phyloP scores from a whole-genome alignment of 352 stramenopile species.

The Phytophthora cryptogea region DNA sequence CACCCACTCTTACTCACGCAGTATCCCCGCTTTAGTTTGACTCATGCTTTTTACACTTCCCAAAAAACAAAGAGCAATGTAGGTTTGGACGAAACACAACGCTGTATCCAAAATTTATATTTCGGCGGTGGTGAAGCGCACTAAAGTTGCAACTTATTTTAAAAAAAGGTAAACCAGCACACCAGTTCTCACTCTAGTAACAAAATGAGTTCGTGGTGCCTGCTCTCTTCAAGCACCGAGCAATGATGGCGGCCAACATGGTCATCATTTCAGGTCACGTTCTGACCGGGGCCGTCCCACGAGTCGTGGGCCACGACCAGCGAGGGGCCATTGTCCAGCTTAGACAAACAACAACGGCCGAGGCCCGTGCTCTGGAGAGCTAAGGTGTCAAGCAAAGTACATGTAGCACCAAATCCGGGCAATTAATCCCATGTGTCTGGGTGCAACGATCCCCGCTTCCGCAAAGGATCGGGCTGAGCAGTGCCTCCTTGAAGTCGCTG shows the following conservation, averaged over 20 bases:
- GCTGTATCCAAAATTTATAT: too few relatives aligned
- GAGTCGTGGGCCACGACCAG: too few relatives aligned
- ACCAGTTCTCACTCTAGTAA: too few relatives aligned
- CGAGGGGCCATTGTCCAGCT: background rate
- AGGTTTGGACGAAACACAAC: too few relatives aligned
- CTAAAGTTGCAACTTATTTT: too few relatives aligned
- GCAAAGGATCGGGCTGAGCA: conserved; percentile 17
- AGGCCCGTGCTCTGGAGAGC: conserved; percentile 7
- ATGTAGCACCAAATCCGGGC: conserved; percentile 24
- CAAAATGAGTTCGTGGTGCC: background rate
- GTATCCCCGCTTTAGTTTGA: background rate
- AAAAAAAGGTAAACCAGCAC: too few relatives aligned
- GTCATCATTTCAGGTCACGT: background rate
- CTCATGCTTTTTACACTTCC: too few relatives aligned
- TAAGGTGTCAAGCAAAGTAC: conserved; percentile 4
- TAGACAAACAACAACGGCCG: conserved; percentile 6
- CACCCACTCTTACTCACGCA: conserved; percentile 3
- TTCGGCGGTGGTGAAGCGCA: too few relatives aligned
- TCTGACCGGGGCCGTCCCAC: background rate
- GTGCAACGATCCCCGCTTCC: conserved; percentile 21
- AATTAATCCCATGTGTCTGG: conserved; percentile 36
- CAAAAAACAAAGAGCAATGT: too few relatives aligned
- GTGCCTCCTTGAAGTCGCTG: background rate
- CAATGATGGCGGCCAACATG: background rate
- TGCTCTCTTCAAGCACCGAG: background rate